Evolutionary conservation across 257 asterid species (phyloP), one percentile per base, ranked within the genome.

Genomic region (Solanum paucissectum): DNA sequence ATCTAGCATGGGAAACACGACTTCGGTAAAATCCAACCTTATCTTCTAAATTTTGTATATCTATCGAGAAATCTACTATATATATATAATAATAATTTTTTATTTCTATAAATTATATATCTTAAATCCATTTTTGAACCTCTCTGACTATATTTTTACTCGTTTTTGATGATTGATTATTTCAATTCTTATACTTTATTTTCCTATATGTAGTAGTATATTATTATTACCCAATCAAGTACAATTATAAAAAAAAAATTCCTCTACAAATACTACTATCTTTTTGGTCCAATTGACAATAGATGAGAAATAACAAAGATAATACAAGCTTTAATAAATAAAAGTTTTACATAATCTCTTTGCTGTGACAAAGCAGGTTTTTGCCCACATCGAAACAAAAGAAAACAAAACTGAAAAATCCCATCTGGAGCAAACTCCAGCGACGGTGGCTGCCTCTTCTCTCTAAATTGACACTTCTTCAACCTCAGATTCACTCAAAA

Each of bases 401-500:
- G 58, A 60, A 14, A 77, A 85, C 36, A 83, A 89, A 87, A 72
- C 89, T 79, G 58, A 87, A 77, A 79, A 87, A 85, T 72, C 84
- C 83, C 84, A 74, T 85, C 74, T 60, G 90, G 86, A 88, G 87
- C 88, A 88, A 66, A 88, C 79, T 27, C 69, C 88, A 73, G 33
- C 92, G 89, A 85, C 94, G 91, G 90, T 86, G 91, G 84, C 91
- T 73, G 25, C 42, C 44, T 85, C 81, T 37, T 10, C 55, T 68
- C 64, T 32, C 68, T 40, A 64, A 71, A 36, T 40, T 89, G 85
- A 33, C 89, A 60, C 86, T 74, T 62, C 58, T 84, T 87, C 60
- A 20, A 29, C 71, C 33, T 44, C 82, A 36, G 23, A 46, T 52
- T 86, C 36, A 60, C 18, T 55, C 74, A 12, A 34, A 16, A 46